A percentile compares a stretch with the other conserved stretches of the same genome.
These are phyloP conservation scores for Acacia melanoxylon DNA, from an alignment of 306 rosid species.

Conservation along the genomic window DNA sequence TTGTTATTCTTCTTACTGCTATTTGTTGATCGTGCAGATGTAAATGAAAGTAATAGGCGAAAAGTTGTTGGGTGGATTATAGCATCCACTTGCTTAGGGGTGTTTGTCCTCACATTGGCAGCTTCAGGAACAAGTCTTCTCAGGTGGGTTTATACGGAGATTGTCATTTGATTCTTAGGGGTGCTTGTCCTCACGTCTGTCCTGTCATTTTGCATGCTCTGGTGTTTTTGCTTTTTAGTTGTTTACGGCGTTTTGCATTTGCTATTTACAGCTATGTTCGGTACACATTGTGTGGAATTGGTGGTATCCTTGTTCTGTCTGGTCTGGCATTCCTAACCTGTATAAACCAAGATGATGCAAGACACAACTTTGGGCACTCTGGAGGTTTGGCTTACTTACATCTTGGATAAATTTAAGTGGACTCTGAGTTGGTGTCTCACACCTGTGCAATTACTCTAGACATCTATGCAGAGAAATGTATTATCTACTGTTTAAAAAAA, in stretches of 20 bases:
- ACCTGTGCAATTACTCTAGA: background rate
- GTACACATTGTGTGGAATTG: constrained; percentile 63
- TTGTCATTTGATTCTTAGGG: background rate
- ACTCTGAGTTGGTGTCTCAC: background rate
- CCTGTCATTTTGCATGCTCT: constrained; percentile 9
- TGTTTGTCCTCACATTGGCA: constrained; percentile 70
- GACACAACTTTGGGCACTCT: constrained; percentile 87
- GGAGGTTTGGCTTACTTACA: constrained; percentile 60
- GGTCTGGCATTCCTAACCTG: constrained; percentile 69
- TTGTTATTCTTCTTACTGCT: background rate
- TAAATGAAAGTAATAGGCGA: constrained; percentile 52
- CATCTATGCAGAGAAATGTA: background rate
- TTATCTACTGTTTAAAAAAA: background rate
- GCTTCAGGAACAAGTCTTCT: constrained; percentile 59
- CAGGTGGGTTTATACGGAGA: constrained; percentile 52
- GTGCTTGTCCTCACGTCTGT: too few relatives aligned
- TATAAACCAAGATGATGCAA: constrained; percentile 84
- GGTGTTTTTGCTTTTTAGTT: background rate
- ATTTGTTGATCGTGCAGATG: constrained; percentile 49
- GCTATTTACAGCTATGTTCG: constrained; percentile 58
- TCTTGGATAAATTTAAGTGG: constrained; percentile 8
- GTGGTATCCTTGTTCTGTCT: constrained; percentile 61
- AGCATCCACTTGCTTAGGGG: constrained; percentile 67
- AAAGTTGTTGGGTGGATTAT: constrained; percentile 73
- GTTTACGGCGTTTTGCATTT: constrained; percentile 22